Conservation (phyloP, 495 filamentous ascomycete genomes). For the Neurospora cerealis region DNA sequence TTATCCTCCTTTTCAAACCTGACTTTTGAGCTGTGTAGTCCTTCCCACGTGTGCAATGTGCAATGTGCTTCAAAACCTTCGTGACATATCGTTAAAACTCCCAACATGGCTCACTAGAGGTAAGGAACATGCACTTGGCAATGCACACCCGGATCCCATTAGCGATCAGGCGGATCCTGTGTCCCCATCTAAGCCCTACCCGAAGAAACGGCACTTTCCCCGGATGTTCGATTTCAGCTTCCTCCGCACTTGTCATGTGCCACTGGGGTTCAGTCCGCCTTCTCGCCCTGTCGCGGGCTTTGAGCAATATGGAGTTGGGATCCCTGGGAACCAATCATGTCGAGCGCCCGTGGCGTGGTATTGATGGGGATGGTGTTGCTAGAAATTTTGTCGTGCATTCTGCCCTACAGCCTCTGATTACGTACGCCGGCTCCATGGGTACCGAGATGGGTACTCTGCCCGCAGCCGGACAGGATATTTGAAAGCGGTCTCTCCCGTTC, state of each 20-base stretch:
- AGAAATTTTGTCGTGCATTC: not conserved
- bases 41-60: not conserved
- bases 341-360: not conserved
- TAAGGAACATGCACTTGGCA: not conserved
- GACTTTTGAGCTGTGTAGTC: not conserved
- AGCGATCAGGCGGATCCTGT: not conserved
- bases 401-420: not conserved
- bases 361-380: conserved; percentile 7
- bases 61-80: not conserved
- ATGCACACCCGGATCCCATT: not conserved
- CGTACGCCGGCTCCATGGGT: not conserved
- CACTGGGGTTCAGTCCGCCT: conserved; percentile 10
- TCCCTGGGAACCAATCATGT: conserved; percentile 9
- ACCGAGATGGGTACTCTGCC: not conserved
- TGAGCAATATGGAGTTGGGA: conserved; percentile 4
- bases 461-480: not conserved
- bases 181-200: not conserved
- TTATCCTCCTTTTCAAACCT: not conserved
- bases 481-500: not conserved
- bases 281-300: conserved; percentile 9
- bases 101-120: not conserved
- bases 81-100: not conserved
- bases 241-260: conserved; percentile 12
- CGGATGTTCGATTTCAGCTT: conserved; percentile 2
- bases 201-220: conserved; percentile 15